phyloP scores from a whole-genome alignment of 441 rosid genomes.

The Macaranga tanarius region DNA sequence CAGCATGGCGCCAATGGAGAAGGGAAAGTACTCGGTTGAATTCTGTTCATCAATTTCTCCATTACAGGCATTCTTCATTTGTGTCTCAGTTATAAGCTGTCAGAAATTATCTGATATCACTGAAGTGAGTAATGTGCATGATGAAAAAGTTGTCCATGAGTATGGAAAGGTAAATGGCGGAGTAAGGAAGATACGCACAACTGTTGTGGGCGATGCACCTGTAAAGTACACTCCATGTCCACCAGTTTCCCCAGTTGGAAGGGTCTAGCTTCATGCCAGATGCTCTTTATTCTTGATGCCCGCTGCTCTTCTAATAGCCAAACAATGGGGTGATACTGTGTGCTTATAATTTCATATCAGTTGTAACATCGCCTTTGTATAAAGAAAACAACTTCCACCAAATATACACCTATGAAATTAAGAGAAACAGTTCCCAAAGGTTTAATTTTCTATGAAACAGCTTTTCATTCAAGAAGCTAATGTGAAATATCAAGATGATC shows the following conservation, averaged over 20 bases:
- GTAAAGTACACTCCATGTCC: slow-evolving; percentile 57
- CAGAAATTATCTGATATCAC: slow-evolving; percentile 35
- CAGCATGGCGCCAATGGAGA: slow-evolving; percentile 49
- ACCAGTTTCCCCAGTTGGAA: slow-evolving; percentile 77
- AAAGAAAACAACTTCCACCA: slow-evolving; percentile 25
- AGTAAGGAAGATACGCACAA: slow-evolving; percentile 20
- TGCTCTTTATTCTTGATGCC: background rate
- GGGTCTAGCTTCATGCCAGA: slow-evolving; percentile 41
- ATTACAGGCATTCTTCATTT: slow-evolving; percentile 71
- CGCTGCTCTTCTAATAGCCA: slow-evolving; percentile 3
- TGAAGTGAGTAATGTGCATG: slow-evolving; percentile 20
- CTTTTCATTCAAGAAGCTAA: background rate
- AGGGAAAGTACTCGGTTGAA: slow-evolving; percentile 63
- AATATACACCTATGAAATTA: slow-evolving; percentile 17
- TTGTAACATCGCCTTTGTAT: slow-evolving; percentile 13
- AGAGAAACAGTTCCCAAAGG: background rate
- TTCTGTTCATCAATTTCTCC: slow-evolving; percentile 55
- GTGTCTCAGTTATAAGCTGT: slow-evolving; percentile 46
- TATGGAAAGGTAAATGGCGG: slow-evolving; percentile 11
- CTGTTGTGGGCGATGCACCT: slow-evolving; percentile 28
- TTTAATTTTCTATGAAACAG: no score
- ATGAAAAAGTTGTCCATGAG: slow-evolving; percentile 28
- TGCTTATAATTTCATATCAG: slow-evolving; percentile 6
- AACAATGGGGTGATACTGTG: background rate
- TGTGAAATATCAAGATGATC: background rate